Conservation (phyloP, 495 filamentous ascomycete species). For the Neurospora sublineolata region DNA sequence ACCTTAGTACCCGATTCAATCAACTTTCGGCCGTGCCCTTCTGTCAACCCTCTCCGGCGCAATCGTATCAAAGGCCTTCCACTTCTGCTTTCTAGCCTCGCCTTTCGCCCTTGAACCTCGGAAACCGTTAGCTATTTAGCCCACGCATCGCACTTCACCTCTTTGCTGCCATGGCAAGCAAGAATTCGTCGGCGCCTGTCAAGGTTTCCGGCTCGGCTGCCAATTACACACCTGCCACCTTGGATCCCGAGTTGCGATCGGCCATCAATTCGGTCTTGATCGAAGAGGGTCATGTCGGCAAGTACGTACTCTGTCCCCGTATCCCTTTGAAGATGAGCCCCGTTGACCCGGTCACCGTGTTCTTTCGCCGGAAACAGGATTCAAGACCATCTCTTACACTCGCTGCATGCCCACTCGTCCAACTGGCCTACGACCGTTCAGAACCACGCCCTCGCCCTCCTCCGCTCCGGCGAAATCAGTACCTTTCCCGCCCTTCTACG, state of each 20-base stretch:
- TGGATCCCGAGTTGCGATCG: conserved; percentile 41
- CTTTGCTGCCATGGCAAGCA: conserved; percentile 25
- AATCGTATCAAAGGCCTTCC: not conserved
- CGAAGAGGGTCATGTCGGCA: conserved; percentile 36
- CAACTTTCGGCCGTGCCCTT: not conserved
- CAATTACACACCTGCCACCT: conserved; percentile 37
- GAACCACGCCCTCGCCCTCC: conserved; percentile 38
- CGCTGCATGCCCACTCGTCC: conserved; percentile 35
- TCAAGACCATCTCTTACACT: conserved; percentile 44
- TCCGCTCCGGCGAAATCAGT: conserved; percentile 40
- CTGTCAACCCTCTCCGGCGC: not conserved
- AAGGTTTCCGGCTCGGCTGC: conserved; percentile 40
- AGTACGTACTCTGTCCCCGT: conserved; percentile 21
- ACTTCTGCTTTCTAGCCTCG: not conserved
- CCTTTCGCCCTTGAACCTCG: not conserved
- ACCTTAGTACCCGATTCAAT: not conserved
- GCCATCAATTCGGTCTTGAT: conserved; percentile 40
- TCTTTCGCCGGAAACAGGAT: conserved; percentile 27
- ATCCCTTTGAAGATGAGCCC: not conserved
- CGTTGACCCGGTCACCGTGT: not conserved
- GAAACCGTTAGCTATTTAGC: not conserved
- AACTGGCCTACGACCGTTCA: conserved; percentile 47
- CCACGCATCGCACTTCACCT: not conserved
- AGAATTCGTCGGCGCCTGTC: conserved; percentile 36
- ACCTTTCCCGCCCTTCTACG: conserved; percentile 41